Percentiles rank a stretch among this genome's conserved stretches.
Conservation (phyloP, 805 yeast genomes). For the Lipomyces mesembrius region DNA sequence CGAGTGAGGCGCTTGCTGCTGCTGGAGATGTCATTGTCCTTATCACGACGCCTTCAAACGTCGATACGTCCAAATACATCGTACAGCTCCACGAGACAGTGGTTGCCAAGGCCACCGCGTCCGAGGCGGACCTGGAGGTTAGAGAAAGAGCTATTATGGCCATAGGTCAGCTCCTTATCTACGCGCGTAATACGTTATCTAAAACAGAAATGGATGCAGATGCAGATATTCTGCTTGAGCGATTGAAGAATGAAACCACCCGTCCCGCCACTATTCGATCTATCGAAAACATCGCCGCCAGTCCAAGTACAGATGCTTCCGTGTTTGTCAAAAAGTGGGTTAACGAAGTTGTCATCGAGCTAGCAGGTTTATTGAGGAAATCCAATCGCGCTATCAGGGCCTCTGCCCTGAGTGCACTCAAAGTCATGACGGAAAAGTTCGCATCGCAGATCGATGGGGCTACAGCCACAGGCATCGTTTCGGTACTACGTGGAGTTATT, state of each 20-base stretch:
- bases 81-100: conserved; percentile 44
- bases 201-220: conserved; percentile 41
- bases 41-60: conserved; percentile 11
- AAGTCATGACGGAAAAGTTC: conserved; percentile 20
- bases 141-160: conserved; percentile 48
- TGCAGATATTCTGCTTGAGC: conserved; percentile 45
- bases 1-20: conserved; percentile 46
- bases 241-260: conserved; percentile 48
- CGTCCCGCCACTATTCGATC: conserved; percentile 45
- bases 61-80: conserved; percentile 13
- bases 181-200: conserved; percentile 38
- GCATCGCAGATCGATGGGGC: conserved; percentile 6
- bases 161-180: conserved; percentile 41
- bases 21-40: conserved; percentile 40
- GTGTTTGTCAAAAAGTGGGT: conserved; percentile 39
- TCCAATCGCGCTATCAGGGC: conserved; percentile 39
- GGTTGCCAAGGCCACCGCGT: conserved; percentile 45
- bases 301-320: conserved; percentile 28
- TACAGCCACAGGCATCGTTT: conserved; percentile 22
- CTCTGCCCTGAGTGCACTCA: conserved; percentile 38
- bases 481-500: conserved; percentile 20
- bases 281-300: conserved; percentile 40
- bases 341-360: conserved; percentile 28
- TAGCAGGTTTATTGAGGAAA: conserved; percentile 37
- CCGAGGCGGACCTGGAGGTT: conserved; percentile 48